Conservation (phyloP, 257 asterid genomes). For the Henckelia pumila region DNA sequence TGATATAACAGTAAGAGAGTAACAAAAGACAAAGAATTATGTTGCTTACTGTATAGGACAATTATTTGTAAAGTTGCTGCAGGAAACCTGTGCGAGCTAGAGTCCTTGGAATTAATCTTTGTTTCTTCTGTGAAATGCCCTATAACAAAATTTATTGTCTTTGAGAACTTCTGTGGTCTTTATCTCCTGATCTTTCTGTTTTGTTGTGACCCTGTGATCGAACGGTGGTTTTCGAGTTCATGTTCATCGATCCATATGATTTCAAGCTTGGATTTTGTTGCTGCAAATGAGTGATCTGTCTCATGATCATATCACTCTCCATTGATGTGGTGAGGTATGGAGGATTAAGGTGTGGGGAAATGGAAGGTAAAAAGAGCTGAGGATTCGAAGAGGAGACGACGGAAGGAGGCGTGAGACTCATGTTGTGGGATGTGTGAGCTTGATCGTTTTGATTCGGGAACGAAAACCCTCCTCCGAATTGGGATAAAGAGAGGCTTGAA, state of each 20-base stretch:
- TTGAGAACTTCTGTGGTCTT: constrained; percentile 31
- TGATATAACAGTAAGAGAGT: neutral
- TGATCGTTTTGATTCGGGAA: constrained; percentile 32
- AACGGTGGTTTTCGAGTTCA: constrained; percentile 23
- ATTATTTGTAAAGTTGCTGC: constrained; percentile 4
- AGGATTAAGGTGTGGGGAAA: constrained; percentile 27
- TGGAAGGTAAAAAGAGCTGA: constrained; percentile 35
- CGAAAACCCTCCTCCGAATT: constrained; percentile 45
- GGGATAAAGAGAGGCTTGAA: constrained; percentile 49
- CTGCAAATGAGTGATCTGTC: constrained; percentile 38
- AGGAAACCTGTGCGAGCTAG: neutral
- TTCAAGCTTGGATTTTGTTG: constrained; percentile 42
- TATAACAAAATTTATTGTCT: neutral
- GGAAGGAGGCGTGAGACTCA: constrained; percentile 21
- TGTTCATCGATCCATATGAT: constrained; percentile 26
- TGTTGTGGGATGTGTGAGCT: constrained; percentile 18
- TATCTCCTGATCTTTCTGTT: constrained; percentile 23
- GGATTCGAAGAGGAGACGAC: constrained; percentile 33
- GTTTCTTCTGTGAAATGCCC: neutral
- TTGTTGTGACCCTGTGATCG: constrained; percentile 20
- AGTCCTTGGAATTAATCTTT: neutral
- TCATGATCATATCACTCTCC: constrained; percentile 37
- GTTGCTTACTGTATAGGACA: constrained; percentile 24
- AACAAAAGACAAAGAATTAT: neutral
- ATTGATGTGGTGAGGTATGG: constrained; percentile 29